Evolutionary conservation across 345 rosid genomes (phyloP).

Genomic region (Eucalyptus pauciflora): DNA sequence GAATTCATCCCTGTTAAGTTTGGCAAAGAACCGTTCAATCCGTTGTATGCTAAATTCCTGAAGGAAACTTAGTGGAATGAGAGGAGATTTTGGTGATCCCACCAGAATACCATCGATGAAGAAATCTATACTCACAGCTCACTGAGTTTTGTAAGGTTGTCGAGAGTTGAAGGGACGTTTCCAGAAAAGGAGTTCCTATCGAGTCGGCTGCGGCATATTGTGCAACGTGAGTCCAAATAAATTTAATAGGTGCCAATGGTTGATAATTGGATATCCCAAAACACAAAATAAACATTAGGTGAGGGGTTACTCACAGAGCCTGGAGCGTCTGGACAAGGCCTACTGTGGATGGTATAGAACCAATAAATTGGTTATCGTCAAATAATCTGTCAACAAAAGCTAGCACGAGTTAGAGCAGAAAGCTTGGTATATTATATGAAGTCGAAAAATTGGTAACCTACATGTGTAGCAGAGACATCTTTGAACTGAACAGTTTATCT

Average conservation of each 20-base stretch:
- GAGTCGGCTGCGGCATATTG: conserved; percentile 14
- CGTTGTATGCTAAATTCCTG: conserved; percentile 23
- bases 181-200: conserved; percentile 22
- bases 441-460: neutral
- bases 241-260: neutral
- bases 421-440: neutral
- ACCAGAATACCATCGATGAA: neutral
- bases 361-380: conserved; percentile 16
- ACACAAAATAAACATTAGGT: neutral
- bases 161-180: conserved; percentile 9
- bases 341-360: conserved; percentile 16
- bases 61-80: neutral
- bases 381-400: conserved; percentile 14
- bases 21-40: conserved; percentile 18
- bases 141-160: conserved; percentile 3
- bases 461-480: conserved; percentile 27
- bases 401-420: neutral
- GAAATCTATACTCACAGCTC: conserved; percentile 18
- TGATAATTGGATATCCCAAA: neutral
- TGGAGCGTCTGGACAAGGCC: conserved; percentile 9
- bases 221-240: neutral
- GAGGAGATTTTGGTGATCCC: neutral
- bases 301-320: conserved; percentile 21
- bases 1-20: conserved; percentile 15
- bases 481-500: conserved; percentile 15